phyloP scores from a whole-genome alignment of 1,139 yeast species.

The Fermentozyma sake region DNA sequence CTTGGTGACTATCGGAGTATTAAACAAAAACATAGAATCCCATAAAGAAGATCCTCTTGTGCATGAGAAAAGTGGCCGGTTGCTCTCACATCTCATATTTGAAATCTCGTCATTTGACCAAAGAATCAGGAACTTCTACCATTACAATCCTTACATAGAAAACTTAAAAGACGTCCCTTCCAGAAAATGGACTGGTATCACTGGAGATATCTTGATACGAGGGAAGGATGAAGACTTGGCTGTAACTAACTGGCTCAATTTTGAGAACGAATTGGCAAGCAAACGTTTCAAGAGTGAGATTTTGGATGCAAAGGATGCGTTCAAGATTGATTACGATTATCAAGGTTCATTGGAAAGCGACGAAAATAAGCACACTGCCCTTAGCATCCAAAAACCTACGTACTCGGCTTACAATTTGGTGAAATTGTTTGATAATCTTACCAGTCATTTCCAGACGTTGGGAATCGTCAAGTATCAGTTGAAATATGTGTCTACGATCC shows the following conservation, averaged over 20 bases:
- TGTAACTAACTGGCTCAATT: slow-evolving; percentile 54
- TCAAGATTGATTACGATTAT: slow-evolving; percentile 59
- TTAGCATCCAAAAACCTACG: slow-evolving; percentile 49
- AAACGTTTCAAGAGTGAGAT: slow-evolving; percentile 55
- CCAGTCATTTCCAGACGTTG: slow-evolving; percentile 55
- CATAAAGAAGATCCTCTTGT: slow-evolving; percentile 15
- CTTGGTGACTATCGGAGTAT: slow-evolving; percentile 19
- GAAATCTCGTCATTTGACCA: slow-evolving; percentile 62
- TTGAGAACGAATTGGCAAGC: slow-evolving; percentile 57
- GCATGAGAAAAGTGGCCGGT: slow-evolving; percentile 40
- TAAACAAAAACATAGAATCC: slow-evolving; percentile 23
- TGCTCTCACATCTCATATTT: slow-evolving; percentile 56
- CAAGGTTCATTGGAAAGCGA: slow-evolving; percentile 1
- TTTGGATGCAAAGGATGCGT: slow-evolving; percentile 48
- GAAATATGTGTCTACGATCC: slow-evolving; percentile 65
- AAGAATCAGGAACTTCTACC: slow-evolving; percentile 47
- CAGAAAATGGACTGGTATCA: slow-evolving; percentile 53
- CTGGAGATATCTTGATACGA: slow-evolving; percentile 49
- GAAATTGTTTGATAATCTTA: slow-evolving; percentile 63
- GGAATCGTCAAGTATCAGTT: slow-evolving; percentile 61
- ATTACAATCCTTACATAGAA: slow-evolving; percentile 47
- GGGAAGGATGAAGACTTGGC: slow-evolving; percentile 31
- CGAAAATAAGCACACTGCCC: neutral
- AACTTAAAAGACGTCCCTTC: slow-evolving; percentile 22
- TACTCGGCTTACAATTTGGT: slow-evolving; percentile 59